phyloP scores from a whole-genome alignment of 805 yeast genomes.

The Metschnikowia baotianmanensis region DNA sequence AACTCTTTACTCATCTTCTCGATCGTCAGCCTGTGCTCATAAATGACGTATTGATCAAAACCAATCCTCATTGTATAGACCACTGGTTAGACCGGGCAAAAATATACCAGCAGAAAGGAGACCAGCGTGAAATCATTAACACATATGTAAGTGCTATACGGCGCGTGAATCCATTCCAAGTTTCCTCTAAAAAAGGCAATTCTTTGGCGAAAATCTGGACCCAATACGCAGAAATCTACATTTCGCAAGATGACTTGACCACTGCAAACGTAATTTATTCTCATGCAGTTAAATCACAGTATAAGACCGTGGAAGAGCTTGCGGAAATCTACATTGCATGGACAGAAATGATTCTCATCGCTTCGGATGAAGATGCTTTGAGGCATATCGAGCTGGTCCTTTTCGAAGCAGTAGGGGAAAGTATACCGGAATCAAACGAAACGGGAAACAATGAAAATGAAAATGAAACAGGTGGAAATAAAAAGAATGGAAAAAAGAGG shows the following conservation, averaged over 20 bases:
- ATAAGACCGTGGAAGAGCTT: constrained; percentile 56
- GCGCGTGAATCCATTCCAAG: constrained; percentile 58
- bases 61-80: constrained; percentile 56
- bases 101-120: constrained; percentile 37
- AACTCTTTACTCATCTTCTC: constrained; percentile 52
- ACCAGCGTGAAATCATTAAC: constrained; percentile 35
- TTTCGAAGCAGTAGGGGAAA: no score
- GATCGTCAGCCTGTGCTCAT: constrained; percentile 55
- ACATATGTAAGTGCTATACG: constrained; percentile 66
- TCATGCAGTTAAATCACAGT: constrained; percentile 71
- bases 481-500: not conserved
- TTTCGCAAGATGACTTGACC: constrained; percentile 48
- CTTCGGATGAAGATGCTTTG: constrained; percentile 42
- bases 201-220: constrained; percentile 67
- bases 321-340: constrained; percentile 71
- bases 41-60: constrained; percentile 66
- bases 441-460: no score
- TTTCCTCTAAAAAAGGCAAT: constrained; percentile 14
- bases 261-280: constrained; percentile 63
- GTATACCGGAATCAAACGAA: no score
- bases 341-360: constrained; percentile 62
- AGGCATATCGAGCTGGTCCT: constrained; percentile 34
- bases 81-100: constrained; percentile 68
- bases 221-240: constrained; percentile 64
- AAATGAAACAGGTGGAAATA: no score